These are phyloP conservation scores for Colletotrichum sp. DNA, from an alignment of 2,329 filamentous ascomycete genomes.

Conservation along the genomic window DNA sequence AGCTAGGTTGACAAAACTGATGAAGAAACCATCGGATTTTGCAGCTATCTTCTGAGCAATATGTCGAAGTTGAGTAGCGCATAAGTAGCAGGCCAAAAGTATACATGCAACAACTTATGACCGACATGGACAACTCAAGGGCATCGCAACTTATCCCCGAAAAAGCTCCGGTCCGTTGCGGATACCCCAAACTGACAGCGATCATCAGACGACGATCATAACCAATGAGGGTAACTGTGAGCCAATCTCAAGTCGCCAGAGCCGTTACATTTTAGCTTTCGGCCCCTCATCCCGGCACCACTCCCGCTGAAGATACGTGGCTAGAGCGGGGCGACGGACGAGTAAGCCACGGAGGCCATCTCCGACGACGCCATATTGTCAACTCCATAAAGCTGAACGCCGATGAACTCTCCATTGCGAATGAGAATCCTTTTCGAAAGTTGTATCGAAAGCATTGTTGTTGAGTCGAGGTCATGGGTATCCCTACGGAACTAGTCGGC, in stretches of 20 bases:
- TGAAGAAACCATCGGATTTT: background rate
- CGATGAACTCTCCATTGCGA: background rate
- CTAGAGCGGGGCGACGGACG: background rate
- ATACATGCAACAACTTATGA: background rate
- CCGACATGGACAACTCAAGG: background rate
- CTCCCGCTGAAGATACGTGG: background rate
- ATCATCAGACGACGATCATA: background rate
- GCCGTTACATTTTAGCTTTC: background rate
- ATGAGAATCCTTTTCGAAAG: background rate
- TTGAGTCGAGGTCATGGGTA: background rate
- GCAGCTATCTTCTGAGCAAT: no score
- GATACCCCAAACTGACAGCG: background rate
- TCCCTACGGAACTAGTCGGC: background rate
- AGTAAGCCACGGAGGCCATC: background rate
- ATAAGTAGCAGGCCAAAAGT: no score
- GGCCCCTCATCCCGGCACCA: background rate
- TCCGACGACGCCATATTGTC: background rate
- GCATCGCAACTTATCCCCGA: background rate
- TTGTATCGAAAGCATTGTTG: background rate
- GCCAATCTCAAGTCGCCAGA: fast-evolving
- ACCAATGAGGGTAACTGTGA: background rate
- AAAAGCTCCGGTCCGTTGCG: background rate
- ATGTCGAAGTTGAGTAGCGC: no score
- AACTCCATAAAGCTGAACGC: background rate
- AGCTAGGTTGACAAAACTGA: no score